Percentiles rank a stretch among this genome's conserved stretches.
phyloP scores from a whole-genome alignment of 371 early-diverging fungal genomes.

The Mucor sp. region DNA sequence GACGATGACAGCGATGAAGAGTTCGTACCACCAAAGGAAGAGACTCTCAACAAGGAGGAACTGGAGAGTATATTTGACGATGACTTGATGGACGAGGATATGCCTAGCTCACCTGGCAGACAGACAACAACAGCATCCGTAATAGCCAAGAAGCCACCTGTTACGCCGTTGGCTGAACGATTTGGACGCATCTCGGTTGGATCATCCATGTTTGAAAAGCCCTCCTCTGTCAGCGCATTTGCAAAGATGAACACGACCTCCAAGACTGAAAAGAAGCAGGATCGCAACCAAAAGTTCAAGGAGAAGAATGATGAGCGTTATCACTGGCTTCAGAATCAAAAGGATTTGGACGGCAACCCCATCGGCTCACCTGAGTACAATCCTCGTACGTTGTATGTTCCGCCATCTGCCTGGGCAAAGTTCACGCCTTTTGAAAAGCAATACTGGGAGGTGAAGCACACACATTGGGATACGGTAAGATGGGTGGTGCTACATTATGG shows the following conservation, averaged over 20 bases:
- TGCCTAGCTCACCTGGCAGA: not conserved
- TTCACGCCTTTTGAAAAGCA: constrained; percentile 99
- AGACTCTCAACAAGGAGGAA: not conserved
- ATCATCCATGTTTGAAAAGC: not conserved
- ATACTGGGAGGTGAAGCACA: constrained; percentile 98
- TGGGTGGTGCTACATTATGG: not conserved
- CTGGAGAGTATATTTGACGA: constrained; percentile 12
- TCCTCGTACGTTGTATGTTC: constrained; percentile 92
- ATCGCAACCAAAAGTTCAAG: constrained; percentile 62
- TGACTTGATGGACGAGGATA: constrained; percentile 13
- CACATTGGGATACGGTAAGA: constrained; percentile 92
- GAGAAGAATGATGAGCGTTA: constrained; percentile 88
- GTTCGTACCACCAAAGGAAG: not conserved
- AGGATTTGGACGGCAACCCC: constrained; percentile 76
- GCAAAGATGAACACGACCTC: constrained; percentile 8
- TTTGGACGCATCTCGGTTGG: constrained; percentile 1
- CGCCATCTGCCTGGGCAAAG: constrained; percentile 72
- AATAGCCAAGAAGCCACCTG: not conserved
- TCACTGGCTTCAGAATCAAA: constrained; percentile 81
- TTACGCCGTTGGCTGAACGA: constrained; percentile 19
- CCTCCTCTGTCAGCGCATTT: not conserved
- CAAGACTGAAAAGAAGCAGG: constrained; percentile 7
- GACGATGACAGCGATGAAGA: constrained; percentile 23
- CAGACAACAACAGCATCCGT: not conserved
- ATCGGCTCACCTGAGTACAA: constrained; percentile 89